A percentile compares a stretch with the other conserved stretches of the same genome.
Conservation (phyloP, 306 rosid genomes). For the barrel medic (Medicago truncatula) region MtrunA17r5.0-ANR NC_053042.1:53179001-53179500, state of each 20-base stretch:
- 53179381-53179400: constrained; percentile 36
- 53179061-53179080: constrained; percentile 7
- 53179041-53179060: not conserved
- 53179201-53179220: constrained; percentile 7
- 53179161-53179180: constrained; percentile 43
- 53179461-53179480: not conserved
- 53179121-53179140: constrained; percentile 12
- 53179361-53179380: constrained; percentile 32
- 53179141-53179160: not conserved
- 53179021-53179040: constrained; percentile 42
- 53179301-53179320: not conserved
- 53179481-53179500: too few species aligned
- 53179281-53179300: not conserved
- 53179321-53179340: constrained; percentile 30
- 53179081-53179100: constrained; percentile 20
- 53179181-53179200: not conserved
- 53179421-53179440: constrained; percentile 40
- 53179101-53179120: constrained; percentile 13
- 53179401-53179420: not conserved
- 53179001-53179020: constrained; percentile 36
- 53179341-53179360: constrained; percentile 4
- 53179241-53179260: not conserved
- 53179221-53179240: constrained; percentile 32
- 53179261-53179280: not conserved
- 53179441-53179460: not conserved